Base-by-base conservation (phyloP, 2,329 filamentous ascomycete species). In the Teratosphaeria destructans region DNA sequence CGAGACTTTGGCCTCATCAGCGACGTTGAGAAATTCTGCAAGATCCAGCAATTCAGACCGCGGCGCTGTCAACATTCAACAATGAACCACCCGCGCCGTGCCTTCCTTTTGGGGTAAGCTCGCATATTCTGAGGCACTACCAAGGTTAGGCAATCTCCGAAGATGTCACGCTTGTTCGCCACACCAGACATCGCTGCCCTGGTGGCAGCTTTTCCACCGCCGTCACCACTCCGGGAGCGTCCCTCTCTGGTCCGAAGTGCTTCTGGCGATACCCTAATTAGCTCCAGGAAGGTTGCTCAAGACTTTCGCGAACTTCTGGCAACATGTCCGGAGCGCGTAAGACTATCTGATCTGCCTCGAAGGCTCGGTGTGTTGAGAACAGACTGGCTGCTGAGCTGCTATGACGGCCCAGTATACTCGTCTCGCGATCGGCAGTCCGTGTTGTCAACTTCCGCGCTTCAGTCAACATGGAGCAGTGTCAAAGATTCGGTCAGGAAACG, bases 141-240 rank as follows among this genome's bases (percentile, higher is more conserved):
- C 8, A 16, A 23, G 8, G n/a, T 4, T 11, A 39, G 16, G 12
- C 37, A 11, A 12, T 39, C 37, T 12, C 5, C 10, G 6, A 32
- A 54, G 26, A 69, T 68, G 67, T 59, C 62, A n/a, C 58, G 60
- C 27, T 62, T 70, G 23, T 69, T 70, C 55, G 65, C 65, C 14
- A 59, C 67, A 5, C 58, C 62, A 27, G 68, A 70, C 37, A 66
- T 70, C 11, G 67, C 65, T 27, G 61, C 63, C 23, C 62, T 70
- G 43, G 62, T 68, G 11, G 57, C 62, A 39, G 63, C 64, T 55
- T 65, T 68, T 63, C 57, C 61, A 59, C 67, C 67, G 32, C 61
- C 63, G 16, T 57, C 58, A 23, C 63, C 61, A 47, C 63, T 57
- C n/a, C 62, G 52, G 49, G 60, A 57, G 7, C 60, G 62, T 19